phyloP scores from a whole-genome alignment of 352 stramenopile genomes.

The Blastocystis sp. region DNA sequence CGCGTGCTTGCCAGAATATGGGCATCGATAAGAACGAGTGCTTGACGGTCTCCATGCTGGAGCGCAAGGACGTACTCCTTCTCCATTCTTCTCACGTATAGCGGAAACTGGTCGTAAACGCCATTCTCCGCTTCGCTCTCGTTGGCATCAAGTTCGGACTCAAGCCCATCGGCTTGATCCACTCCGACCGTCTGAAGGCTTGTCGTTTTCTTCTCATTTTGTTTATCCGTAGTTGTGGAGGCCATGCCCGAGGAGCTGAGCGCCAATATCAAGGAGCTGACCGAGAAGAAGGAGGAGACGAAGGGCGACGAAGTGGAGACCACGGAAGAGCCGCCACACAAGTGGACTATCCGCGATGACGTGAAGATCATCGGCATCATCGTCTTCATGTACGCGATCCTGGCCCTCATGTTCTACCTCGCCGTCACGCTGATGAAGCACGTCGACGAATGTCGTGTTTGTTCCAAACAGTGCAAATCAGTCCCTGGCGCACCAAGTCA shows the following conservation, averaged over 20 bases:
- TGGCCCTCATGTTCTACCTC: slow-evolving; percentile 12
- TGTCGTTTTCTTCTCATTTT: not conserved
- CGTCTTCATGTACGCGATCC: not conserved
- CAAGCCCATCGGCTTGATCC: slow-evolving; percentile 3
- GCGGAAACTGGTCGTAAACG: slow-evolving; percentile 31
- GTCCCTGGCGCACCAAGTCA: slow-evolving; percentile 90
- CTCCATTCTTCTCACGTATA: not conserved
- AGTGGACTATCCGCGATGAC: not conserved
- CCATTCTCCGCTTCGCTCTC: slow-evolving; percentile 23
- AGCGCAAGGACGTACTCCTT: not conserved
- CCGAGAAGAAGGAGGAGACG: not conserved
- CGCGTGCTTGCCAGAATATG: not conserved
- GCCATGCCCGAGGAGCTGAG: slow-evolving; percentile 31
- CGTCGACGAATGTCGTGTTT: not conserved
- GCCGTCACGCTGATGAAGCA: not conserved
- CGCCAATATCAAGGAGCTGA: not conserved
- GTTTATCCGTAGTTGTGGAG: not conserved
- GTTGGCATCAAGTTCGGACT: slow-evolving; percentile 16
- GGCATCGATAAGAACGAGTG: slow-evolving; percentile 42
- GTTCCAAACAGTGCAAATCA: slow-evolving; percentile 75
- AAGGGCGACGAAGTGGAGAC: slow-evolving; percentile 5
- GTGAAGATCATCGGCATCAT: not conserved
- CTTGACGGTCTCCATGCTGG: slow-evolving; percentile 35
- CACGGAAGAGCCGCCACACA: not conserved
- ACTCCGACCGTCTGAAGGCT: not conserved